These are phyloP conservation scores for Trichoderma atroviride DNA, from an alignment of 2,329 filamentous ascomycete species.

Conservation along the genomic window DNA sequence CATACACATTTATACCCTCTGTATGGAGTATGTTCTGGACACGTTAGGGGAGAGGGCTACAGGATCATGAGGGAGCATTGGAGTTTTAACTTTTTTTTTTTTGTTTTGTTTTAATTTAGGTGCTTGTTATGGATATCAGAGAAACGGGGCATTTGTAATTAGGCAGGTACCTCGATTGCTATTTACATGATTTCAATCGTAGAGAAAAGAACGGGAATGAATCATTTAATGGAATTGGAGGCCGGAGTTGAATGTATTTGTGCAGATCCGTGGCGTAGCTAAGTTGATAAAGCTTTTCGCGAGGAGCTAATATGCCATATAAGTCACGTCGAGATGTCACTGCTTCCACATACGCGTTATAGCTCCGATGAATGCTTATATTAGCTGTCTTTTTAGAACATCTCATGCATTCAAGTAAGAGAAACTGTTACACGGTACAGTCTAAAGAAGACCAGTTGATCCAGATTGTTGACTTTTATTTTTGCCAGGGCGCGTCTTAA, in stretches of 20 bases:
- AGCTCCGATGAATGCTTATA: background rate
- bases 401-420: no score
- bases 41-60: background rate
- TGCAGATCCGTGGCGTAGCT: background rate
- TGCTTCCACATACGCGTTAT: background rate
- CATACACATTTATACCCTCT: background rate
- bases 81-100: background rate
- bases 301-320: background rate
- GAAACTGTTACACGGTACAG: no score
- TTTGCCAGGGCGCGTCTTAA: slow-evolving; percentile 7
- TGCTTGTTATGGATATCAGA: slow-evolving; percentile 5
- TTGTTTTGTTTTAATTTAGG: background rate
- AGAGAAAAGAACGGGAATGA: background rate
- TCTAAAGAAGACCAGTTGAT: no score
- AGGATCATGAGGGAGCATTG: slow-evolving; percentile 21
- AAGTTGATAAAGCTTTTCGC: background rate
- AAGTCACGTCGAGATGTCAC: background rate
- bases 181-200: background rate
- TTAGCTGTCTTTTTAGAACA: no score
- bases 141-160: background rate
- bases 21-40: background rate
- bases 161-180: background rate
- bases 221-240: background rate
- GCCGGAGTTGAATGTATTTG: background rate
- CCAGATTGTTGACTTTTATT: background rate